Base-by-base conservation (phyloP, 805 yeast species). In the Yamadazyma kitorensis region DNA sequence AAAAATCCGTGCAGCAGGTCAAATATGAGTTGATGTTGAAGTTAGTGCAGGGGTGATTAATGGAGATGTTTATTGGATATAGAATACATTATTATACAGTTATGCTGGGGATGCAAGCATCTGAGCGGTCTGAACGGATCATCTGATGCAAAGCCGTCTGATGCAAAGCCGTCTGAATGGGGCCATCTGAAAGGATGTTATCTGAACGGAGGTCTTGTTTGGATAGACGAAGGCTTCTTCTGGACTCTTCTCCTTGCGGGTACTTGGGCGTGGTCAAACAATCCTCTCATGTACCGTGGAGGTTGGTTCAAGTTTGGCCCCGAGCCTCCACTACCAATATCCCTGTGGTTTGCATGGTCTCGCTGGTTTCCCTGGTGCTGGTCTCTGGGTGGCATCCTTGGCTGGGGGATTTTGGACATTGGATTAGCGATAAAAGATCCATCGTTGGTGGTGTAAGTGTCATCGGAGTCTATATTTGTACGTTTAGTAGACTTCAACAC, bases 251-350 rank as follows among this genome's bases (percentile, higher is more conserved):
- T 17, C 26, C 31, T 17, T 15, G 32, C n/a, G n/a, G n/a, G 22
- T 11, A 19, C 22, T 19, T 19, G 22, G 9, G 16, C 10, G 5
- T 27, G 5, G 13, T 57, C 64, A 38, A 61, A 60, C 16, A 65
- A 53, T 3, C 68, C 70, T 13, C 56, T 47, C 63, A 65, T 52
- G 48, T 65, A 67, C 31, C 72, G 49, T 8, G 72, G 71, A 2
- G 68, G 62, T 44, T 67, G 72, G 49, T 66, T 54, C 24, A 67
- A 54, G 37, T 67, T 63, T n/a, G 72, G 72, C 3, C 54, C 52
- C 9, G 26, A 30, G 17, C 28, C 36, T 28, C 41, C 24, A 14
- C 28, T 27, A 13, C 17, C 3, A 8, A 29, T 21, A 12, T 17
- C 20, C 6, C 4, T 14, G 18, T 22, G 27, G 28, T 33, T 27